Conservation (phyloP, 768 basidiomycete species). For the Rhizopogon sp. region DNA sequence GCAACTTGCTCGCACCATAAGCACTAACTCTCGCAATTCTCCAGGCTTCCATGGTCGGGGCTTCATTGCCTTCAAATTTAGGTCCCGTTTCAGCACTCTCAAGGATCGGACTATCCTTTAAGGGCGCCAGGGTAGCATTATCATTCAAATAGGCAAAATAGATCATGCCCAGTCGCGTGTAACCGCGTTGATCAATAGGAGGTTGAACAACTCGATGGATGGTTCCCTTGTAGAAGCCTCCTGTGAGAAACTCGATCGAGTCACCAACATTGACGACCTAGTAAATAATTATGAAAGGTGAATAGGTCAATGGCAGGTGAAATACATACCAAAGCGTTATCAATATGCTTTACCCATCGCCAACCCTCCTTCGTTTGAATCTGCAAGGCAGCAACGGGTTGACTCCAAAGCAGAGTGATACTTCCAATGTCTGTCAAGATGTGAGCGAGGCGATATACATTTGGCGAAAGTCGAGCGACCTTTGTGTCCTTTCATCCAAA, state of each 20-base stretch:
- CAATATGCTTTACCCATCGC: constrained; percentile 57
- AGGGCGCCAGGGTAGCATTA: constrained; percentile 39
- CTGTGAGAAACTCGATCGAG: constrained; percentile 54
- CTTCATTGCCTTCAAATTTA: constrained; percentile 32
- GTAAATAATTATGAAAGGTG: background rate
- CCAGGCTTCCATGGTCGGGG: constrained; percentile 51
- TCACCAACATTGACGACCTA: constrained; percentile 61
- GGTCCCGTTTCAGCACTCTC: constrained; percentile 36
- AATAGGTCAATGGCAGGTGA: background rate
- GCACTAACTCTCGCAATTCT: constrained; percentile 44
- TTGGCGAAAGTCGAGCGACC: constrained; percentile 24
- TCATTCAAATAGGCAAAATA: constrained; percentile 55
- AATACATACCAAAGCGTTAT: constrained; percentile 46
- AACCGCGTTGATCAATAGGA: constrained; percentile 45
- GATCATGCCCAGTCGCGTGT: constrained; percentile 50
- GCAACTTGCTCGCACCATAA: constrained; percentile 46
- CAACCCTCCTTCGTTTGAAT: constrained; percentile 52
- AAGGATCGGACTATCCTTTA: constrained; percentile 43
- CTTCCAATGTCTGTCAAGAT: constrained; percentile 41
- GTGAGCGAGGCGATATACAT: background rate
- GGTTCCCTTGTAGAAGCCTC: constrained; percentile 54
- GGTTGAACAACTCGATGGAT: constrained; percentile 61
- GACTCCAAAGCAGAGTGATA: constrained; percentile 55
- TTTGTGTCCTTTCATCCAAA: constrained; percentile 59
- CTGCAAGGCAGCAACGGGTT: constrained; percentile 55